Evolutionary conservation across 208 protist genomes (phyloP), one percentile per base, ranked within the genome.

Genomic region (Strigomonas galati): DNA sequence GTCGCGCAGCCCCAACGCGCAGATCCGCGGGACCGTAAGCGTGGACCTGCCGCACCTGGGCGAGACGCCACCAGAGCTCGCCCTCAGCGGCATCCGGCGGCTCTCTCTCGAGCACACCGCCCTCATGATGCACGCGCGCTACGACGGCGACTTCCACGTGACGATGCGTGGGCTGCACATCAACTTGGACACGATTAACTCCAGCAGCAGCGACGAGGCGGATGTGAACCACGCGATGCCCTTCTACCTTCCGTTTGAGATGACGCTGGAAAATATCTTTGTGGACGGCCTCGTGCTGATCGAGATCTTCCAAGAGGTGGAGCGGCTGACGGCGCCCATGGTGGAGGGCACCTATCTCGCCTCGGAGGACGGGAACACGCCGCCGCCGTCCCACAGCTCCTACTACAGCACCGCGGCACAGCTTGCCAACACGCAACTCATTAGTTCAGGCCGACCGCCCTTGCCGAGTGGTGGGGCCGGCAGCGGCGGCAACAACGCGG

Each of bases 171-270:
- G 90, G 0, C 65, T 95, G 65, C 75, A 92, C 63, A 85, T 95
- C 54, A 95, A 95, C 78, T 65, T 95, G 0, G 90, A 95, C 72
- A 95, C 84, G 15, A 74, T 93, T 15, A 79, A 74, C 56, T 72
- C 72, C 49, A 71, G 60, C 44, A 58, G 66, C 27, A 78, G 63
- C 56, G 87, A 87, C 53, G 85, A 89, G 66, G 75, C 77, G 5
- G 87, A 91, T 31, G 60, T 49, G 15, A 88, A 84, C 65, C 78
- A 87, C 44, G 85, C 84, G 10, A 66, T 92, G 58, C 90, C 90
- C 1, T 93, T 95, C 55, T 95, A 87, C 68, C 93, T 87, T 60
- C 90, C 90, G 0, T 78, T 95, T 37, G 87, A 92, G 58, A 85
- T 93, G 78, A 93, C 84, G n/a, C 67, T 95, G 40, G 70, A 77